phyloP scores from a whole-genome alignment of 2,329 filamentous ascomycete genomes.

The Paecilomyces variotii region DNA sequence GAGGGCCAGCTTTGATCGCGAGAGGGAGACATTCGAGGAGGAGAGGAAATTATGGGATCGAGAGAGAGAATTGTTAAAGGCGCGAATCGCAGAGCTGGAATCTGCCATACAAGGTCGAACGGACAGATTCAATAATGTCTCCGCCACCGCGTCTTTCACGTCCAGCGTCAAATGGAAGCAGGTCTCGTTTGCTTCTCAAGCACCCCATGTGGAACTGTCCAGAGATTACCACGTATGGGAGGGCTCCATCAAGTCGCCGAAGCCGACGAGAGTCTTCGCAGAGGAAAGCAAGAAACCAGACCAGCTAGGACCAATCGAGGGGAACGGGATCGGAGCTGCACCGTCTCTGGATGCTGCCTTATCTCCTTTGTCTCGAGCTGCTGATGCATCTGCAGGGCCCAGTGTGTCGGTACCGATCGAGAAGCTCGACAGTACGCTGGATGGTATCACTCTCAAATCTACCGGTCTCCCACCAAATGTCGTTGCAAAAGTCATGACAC shows the following conservation, averaged over 20 bases:
- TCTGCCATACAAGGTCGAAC: slow-evolving; percentile 15
- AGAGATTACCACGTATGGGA: slow-evolving; percentile 34
- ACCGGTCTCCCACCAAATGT: slow-evolving; percentile 36
- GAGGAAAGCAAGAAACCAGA: slow-evolving; percentile 23
- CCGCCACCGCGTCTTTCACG: slow-evolving; percentile 8
- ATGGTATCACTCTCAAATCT: slow-evolving; percentile 41
- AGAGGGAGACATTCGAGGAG: slow-evolving; percentile 33
- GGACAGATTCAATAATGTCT: not conserved
- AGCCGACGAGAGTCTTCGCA: slow-evolving; percentile 37
- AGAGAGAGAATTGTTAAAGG: slow-evolving; percentile 33
- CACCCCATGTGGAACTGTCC: slow-evolving; percentile 3
- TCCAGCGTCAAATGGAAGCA: slow-evolving; percentile 6
- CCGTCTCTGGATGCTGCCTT: slow-evolving; percentile 34
- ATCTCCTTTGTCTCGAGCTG: slow-evolving; percentile 27
- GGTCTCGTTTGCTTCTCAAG: not conserved
- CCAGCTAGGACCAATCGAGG: slow-evolving; percentile 19
- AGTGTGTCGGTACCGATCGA: slow-evolving; percentile 38
- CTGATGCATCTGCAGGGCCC: slow-evolving; percentile 21
- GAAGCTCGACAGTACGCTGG: slow-evolving; percentile 37
- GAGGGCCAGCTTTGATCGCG: slow-evolving; percentile 29
- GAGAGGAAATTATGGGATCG: slow-evolving; percentile 38
- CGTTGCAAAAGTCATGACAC: slow-evolving; percentile 36
- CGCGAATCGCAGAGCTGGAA: slow-evolving; percentile 36
- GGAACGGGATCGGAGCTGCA: slow-evolving; percentile 19
- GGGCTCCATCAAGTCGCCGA: slow-evolving; percentile 30